These are phyloP conservation scores for Blastobotrys indianensis DNA, from an alignment of 1,139 yeast species.

Conservation along the genomic window DNA sequence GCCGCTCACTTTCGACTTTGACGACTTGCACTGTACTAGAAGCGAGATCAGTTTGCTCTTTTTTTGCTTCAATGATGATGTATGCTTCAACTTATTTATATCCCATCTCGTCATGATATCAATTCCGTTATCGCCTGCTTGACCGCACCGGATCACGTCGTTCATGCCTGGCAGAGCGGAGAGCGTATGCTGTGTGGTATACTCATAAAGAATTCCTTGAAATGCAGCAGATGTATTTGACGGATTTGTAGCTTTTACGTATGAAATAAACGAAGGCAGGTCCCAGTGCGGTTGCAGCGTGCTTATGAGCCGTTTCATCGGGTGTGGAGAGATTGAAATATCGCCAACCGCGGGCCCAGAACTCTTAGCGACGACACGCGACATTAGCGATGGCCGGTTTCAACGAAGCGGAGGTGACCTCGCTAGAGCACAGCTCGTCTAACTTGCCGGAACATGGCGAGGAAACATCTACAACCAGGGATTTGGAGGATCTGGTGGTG, in stretches of 20 bases:
- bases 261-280: conserved; percentile 30
- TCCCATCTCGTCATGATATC: conserved; percentile 43
- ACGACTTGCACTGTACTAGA: conserved; percentile 55
- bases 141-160: conserved; percentile 47
- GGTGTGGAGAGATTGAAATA: background rate
- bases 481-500: conserved; percentile 16
- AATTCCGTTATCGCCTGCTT: conserved; percentile 67
- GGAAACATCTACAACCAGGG: conserved; percentile 12
- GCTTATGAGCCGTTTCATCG: background rate
- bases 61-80: background rate
- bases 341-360: too few relatives aligned
- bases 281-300: conserved; percentile 20
- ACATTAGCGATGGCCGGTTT: background rate
- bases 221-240: conserved; percentile 46
- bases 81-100: background rate
- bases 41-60: conserved; percentile 25
- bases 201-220: conserved; percentile 66
- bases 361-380: too few relatives aligned
- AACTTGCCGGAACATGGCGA: background rate
- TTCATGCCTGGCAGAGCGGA: conserved; percentile 35
- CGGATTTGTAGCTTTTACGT: conserved; percentile 29
- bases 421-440: background rate
- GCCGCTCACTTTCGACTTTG: conserved; percentile 46
- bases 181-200: conserved; percentile 44
- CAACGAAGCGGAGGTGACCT: background rate